These are phyloP conservation scores for Macrotyloma uniflorum DNA, from an alignment of 306 rosid species.

Conservation along the genomic window DNA sequence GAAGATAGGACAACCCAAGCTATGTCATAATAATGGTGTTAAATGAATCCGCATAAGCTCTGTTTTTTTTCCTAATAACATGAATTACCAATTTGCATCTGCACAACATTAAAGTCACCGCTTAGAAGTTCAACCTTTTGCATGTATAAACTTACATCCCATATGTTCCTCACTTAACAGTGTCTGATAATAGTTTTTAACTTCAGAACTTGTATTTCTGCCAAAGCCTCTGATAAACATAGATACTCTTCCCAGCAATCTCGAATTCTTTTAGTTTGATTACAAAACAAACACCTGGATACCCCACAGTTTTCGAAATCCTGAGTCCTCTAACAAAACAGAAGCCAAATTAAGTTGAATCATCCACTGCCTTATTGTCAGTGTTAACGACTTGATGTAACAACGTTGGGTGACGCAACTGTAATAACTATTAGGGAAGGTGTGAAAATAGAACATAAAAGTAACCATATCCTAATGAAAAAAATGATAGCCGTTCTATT, in stretches of 20 bases:
- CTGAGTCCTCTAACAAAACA: not conserved
- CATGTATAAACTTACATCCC: not conserved
- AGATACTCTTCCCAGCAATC: not conserved
- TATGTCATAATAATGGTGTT: too few species aligned
- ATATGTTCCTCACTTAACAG: too few species aligned
- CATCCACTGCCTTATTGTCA: not conserved
- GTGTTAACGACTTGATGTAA: not conserved
- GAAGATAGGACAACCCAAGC: not conserved
- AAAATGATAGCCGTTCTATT: not conserved
- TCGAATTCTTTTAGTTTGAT: not conserved
- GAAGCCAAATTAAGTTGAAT: not conserved
- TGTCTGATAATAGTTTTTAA: not conserved
- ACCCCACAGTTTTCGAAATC: not conserved
- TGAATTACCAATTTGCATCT: constrained; percentile 6
- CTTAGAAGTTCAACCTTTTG: not conserved
- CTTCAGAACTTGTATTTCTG: not conserved
- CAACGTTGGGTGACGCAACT: not conserved
- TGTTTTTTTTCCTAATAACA: not conserved
- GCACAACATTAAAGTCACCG: not conserved
- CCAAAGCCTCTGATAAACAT: not conserved
- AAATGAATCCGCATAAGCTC: not conserved
- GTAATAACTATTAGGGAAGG: not conserved
- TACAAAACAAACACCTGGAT: not conserved
- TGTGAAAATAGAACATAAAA: not conserved
- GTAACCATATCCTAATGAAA: not conserved